phyloP scores from a whole-genome alignment of 306 rosid genomes.

The Urtica urens region DNA sequence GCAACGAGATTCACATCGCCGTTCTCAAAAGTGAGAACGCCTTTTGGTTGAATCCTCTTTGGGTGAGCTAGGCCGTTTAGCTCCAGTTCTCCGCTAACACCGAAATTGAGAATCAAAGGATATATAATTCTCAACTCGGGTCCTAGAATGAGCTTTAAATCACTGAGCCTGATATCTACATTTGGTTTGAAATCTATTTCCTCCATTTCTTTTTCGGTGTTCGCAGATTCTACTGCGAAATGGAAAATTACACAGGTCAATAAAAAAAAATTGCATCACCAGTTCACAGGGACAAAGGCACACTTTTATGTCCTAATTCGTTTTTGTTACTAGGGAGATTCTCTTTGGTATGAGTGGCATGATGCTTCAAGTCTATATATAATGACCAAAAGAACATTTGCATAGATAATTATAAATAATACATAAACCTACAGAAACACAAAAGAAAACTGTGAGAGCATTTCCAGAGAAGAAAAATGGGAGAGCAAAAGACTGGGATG shows the following conservation, averaged over 20 bases:
- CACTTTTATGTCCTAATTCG: too few species aligned
- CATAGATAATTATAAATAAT: too few species aligned
- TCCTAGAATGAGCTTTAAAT: slow-evolving; percentile 80
- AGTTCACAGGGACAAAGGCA: too few species aligned
- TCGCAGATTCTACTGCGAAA: slow-evolving; percentile 38
- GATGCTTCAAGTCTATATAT: too few species aligned
- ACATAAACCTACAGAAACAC: too few species aligned
- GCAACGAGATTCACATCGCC: slow-evolving; percentile 96
- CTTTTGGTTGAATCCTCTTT: slow-evolving; percentile 68
- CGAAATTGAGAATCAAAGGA: slow-evolving; percentile 74
- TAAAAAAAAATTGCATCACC: slow-evolving; percentile 1
- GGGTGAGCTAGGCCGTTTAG: slow-evolving; percentile 76
- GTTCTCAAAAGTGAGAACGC: slow-evolving; percentile 65
- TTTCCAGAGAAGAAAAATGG: too few species aligned
- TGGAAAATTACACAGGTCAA: slow-evolving; percentile 13
- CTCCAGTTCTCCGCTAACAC: slow-evolving; percentile 86
- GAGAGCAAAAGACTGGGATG: too few species aligned
- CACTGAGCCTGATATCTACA: slow-evolving; percentile 54
- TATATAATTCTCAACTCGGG: slow-evolving; percentile 85
- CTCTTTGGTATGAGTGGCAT: too few species aligned
- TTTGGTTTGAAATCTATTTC: slow-evolving; percentile 48
- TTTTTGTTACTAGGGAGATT: too few species aligned
- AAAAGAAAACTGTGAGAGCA: too few species aligned
- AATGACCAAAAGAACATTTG: too few species aligned
- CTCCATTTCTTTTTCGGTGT: slow-evolving; percentile 45